Evolutionary conservation across 495 filamentous ascomycete genomes (phyloP), one percentile per base, ranked within the genome.

Genomic region (Aspergillus ellipticus): DNA sequence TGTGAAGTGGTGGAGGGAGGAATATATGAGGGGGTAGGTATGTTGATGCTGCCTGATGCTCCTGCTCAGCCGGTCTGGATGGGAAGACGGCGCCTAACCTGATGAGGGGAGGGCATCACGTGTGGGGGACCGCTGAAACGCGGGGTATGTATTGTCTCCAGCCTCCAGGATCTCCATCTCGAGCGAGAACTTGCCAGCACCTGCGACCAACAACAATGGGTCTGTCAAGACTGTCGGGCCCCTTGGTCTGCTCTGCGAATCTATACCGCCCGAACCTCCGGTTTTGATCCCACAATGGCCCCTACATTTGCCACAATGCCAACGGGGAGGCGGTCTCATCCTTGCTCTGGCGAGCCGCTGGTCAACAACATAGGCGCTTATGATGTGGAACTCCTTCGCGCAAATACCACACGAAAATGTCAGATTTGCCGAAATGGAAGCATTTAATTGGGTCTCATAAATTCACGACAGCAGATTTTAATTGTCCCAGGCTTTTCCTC

Each of bases 311-410:
- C 20, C 33, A 9, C 51, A 53, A 53, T 53, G 28, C 22, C 51
- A 17, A 19, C 29, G 22, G 39, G 22, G 41, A 17, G 28, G 26
- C 16, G 54, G 48, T 51, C 54, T 62, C 35, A 62, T 49, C 37
- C 54, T 60, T 54, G 48, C 54, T 42, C 41, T 48, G 53, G 33
- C 55, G 52, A 61, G 49, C 55, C 56, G 55, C 60, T 66, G 52
- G 53, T 55, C 57, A 51, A 54, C 55, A 60, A 60, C 42, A 60
- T 54, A 58, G 69, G 73, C 73, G 73, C 73, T 73, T 73, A 74
- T 56, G 53, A 61, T 56, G 65, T 68, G 66, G 61, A 68, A 71
- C 70, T 60, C 59, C 52, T 53, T 57, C 62, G 65, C 54, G 51
- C 58, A 53, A 39, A 55, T 46, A 42, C 53, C 55, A 37, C 51